Evolutionary conservation across 352 stramenopile species (phyloP).

Genomic region (Phytopythium helicoides): DNA sequence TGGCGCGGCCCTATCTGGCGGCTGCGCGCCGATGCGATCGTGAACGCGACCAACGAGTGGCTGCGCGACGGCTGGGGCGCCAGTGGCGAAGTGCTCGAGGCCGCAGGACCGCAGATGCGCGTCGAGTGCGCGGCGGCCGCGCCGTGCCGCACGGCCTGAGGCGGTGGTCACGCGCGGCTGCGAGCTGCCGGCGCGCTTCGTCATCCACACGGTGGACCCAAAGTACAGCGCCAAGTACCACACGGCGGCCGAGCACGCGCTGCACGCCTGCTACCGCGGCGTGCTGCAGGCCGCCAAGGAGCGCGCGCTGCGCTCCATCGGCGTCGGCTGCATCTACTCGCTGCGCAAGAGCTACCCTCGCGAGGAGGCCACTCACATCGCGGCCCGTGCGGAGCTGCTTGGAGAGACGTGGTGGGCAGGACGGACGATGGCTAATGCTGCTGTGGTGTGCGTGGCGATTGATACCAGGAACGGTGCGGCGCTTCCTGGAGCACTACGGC

Average conservation of each 20-base stretch:
- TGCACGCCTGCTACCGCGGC: conserved; percentile 80
- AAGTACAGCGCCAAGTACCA: conserved; percentile 78
- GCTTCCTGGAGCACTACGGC: conserved; percentile 75
- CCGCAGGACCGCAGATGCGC: conserved; percentile 68
- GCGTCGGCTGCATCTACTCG: conserved; percentile 77
- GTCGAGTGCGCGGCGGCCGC: conserved; percentile 64
- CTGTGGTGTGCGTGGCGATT: neutral
- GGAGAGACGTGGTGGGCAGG: too few relatives aligned
- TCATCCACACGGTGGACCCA: conserved; percentile 86
- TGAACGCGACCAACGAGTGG: conserved; percentile 76
- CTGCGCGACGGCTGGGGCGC: conserved; percentile 66
- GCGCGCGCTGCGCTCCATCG: conserved; percentile 54
- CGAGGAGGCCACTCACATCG: conserved; percentile 77
- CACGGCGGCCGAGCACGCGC: conserved; percentile 76
- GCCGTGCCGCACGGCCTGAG: conserved; percentile 76
- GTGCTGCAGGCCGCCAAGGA: conserved; percentile 65
- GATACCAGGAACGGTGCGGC: conserved; percentile 55
- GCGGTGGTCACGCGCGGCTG: conserved; percentile 82
- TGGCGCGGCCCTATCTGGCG: conserved; percentile 55
- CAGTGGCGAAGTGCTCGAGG: conserved; percentile 58
- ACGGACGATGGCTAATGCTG: too few relatives aligned
- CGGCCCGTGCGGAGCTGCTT: conserved; percentile 19
- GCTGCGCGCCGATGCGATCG: conserved; percentile 66
- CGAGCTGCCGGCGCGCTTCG: conserved; percentile 56
- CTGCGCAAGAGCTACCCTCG: conserved; percentile 72